A percentile compares a stretch with the other conserved stretches of the same genome.
These are phyloP conservation scores for Sugiyamaella xylanicola DNA, from an alignment of 1,139 yeast species.

Conservation along the genomic window DNA sequence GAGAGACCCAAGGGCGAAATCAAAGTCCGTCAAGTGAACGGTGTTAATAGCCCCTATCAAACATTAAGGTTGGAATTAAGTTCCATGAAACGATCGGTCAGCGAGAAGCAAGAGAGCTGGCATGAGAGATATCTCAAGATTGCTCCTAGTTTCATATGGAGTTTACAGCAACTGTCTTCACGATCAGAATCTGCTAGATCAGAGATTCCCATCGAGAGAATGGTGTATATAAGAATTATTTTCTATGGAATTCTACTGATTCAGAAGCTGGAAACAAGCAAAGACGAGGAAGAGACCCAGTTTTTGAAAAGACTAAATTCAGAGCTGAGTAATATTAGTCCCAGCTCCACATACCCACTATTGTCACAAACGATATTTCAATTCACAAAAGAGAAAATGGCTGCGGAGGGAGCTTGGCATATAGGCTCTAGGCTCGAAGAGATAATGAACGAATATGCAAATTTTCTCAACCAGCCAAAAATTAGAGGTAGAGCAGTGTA, in stretches of 20 bases:
- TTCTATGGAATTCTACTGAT: slow-evolving; percentile 17
- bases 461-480: slow-evolving; percentile 1
- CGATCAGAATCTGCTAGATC: slow-evolving; percentile 6
- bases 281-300: slow-evolving; percentile 7
- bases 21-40: background rate
- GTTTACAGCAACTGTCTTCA: slow-evolving; percentile 15
- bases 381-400: slow-evolving; percentile 16
- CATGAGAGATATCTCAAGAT: slow-evolving; percentile 8
- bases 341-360: slow-evolving; percentile 6
- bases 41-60: slow-evolving; percentile 6
- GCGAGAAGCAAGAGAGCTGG: slow-evolving; percentile 12
- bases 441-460: background rate
- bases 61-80: slow-evolving; percentile 5
- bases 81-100: slow-evolving; percentile 7
- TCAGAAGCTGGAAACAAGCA: slow-evolving; percentile 12
- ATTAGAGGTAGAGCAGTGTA: slow-evolving; percentile 4
- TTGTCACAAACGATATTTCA: slow-evolving; percentile 13
- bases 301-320: background rate
- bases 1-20: slow-evolving; percentile 1
- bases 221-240: slow-evolving; percentile 15
- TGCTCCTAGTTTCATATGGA: slow-evolving; percentile 18
- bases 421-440: slow-evolving; percentile 17
- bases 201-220: slow-evolving; percentile 20
- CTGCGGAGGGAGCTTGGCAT: slow-evolving; percentile 22
- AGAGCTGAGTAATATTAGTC: background rate